Evolutionary conservation across 441 rosid genomes (phyloP).

Genomic region (Croton laevigatus): DNA sequence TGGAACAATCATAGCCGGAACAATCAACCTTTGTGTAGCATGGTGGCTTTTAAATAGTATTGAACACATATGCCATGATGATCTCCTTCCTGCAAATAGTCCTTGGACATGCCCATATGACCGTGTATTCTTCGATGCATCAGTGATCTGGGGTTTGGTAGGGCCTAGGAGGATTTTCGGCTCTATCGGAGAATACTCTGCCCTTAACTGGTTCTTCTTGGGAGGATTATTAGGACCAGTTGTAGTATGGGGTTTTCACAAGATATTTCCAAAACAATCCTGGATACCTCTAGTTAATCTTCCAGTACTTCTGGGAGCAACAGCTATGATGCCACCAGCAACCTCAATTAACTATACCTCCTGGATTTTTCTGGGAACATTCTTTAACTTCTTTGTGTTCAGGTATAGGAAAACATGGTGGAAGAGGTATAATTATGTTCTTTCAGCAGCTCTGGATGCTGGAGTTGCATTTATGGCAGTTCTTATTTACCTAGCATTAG

Average conservation of each 20-base stretch:
- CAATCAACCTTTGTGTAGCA: slow-evolving; percentile 51
- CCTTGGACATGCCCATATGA: slow-evolving; percentile 86
- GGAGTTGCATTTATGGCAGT: slow-evolving; percentile 84
- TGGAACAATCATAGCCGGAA: slow-evolving; percentile 72
- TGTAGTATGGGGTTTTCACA: slow-evolving; percentile 56
- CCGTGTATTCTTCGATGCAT: slow-evolving; percentile 78
- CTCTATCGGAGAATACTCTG: slow-evolving; percentile 49
- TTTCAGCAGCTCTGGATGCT: slow-evolving; percentile 79
- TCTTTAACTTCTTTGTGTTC: slow-evolving; percentile 60
- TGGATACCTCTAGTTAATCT: slow-evolving; percentile 72
- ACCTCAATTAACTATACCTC: slow-evolving; percentile 62
- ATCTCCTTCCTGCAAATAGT: slow-evolving; percentile 59
- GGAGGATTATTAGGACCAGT: slow-evolving; percentile 66
- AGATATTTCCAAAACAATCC: slow-evolving; percentile 48
- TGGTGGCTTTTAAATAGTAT: slow-evolving; percentile 61
- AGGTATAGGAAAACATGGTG: slow-evolving; percentile 62
- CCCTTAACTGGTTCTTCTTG: slow-evolving; percentile 82
- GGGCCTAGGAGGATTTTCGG: slow-evolving; percentile 82
- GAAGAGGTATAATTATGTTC: slow-evolving; percentile 75
- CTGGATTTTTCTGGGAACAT: slow-evolving; percentile 55
- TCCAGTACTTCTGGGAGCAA: slow-evolving; percentile 65
- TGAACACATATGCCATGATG: slow-evolving; percentile 61
- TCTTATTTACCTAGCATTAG: slow-evolving; percentile 49
- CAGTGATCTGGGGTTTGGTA: slow-evolving; percentile 82
- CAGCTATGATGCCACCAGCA: slow-evolving; percentile 76